Conservation (phyloP, 805 yeast genomes). For the Hanseniaspora singularis region DNA sequence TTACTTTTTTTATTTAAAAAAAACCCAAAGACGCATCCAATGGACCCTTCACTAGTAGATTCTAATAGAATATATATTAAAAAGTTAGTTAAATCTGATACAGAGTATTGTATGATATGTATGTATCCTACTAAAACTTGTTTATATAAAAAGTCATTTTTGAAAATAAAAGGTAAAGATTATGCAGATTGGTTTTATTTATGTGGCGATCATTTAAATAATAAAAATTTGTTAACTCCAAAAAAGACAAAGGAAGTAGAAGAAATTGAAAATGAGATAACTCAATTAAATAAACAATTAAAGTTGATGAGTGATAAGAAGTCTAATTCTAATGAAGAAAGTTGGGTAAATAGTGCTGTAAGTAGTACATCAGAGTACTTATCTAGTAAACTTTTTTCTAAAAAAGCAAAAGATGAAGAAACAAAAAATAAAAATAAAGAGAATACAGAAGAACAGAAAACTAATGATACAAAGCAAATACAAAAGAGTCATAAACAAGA, state of each 20-base stretch:
- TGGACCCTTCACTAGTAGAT: neutral
- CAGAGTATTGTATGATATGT: constrained; percentile 2
- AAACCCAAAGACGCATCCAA: too few species aligned
- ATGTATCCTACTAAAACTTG: constrained; percentile 4
- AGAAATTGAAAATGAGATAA: constrained; percentile 2
- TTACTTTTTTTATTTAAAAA: too few species aligned
- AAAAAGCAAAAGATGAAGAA: neutral
- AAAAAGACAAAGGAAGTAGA: neutral
- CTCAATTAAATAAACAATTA: neutral
- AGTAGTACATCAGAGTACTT: neutral
- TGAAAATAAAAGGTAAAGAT: neutral
- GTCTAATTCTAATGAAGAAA: neutral
- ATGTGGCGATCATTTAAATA: constrained; percentile 5
- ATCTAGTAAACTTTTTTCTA: neutral
- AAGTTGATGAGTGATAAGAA: neutral
- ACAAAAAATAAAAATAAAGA: neutral
- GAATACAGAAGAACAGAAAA: neutral
- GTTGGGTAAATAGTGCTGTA: constrained; percentile 2
- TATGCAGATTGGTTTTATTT: constrained; percentile 14
- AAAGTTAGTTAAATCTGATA: constrained; percentile 4
- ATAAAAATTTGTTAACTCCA: constrained; percentile 1
- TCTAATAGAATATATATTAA: constrained; percentile 2
- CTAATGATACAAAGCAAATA: neutral
- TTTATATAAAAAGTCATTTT: constrained; percentile 6
- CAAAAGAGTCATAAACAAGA: constrained; percentile 8